These are phyloP conservation scores for Cynara cardunculus DNA, from an alignment of 129 eudicot genomes.

Conservation along the genomic window DNA sequence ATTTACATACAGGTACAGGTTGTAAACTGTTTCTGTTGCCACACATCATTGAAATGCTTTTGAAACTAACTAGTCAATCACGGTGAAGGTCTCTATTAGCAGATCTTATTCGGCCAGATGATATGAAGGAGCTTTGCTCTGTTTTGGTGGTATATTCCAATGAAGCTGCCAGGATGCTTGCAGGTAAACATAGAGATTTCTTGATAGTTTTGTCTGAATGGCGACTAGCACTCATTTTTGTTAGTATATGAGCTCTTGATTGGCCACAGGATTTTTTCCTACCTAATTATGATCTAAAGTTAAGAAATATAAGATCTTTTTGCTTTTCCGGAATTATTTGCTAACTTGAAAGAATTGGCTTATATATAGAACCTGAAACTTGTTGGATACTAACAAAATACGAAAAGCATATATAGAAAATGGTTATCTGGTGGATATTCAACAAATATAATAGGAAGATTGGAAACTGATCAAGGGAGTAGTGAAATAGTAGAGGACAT, in stretches of 20 bases:
- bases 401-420: not conserved
- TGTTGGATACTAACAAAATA: not conserved
- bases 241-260: constrained; percentile 3
- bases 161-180: constrained; percentile 76
- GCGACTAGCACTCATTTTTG: constrained; percentile 6
- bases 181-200: constrained; percentile 38
- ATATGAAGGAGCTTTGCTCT: constrained; percentile 85
- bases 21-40: not conserved
- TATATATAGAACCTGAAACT: not conserved
- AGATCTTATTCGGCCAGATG: constrained; percentile 78
- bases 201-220: not conserved
- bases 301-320: not conserved
- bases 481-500: not conserved
- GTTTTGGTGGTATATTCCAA: constrained; percentile 76
- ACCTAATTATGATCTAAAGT: not conserved
- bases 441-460: not conserved
- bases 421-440: not conserved
- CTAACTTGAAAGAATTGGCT: constrained; percentile 4
- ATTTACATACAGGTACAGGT: constrained; percentile 70
- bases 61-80: constrained; percentile 20
- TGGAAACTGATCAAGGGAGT: not conserved
- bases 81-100: constrained; percentile 81
- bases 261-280: not conserved
- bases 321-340: constrained; percentile 3
- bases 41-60: not conserved